Evolutionary conservation across 352 stramenopile genomes (phyloP).

Genomic region (Phytopythium cucurbitacearum): DNA sequence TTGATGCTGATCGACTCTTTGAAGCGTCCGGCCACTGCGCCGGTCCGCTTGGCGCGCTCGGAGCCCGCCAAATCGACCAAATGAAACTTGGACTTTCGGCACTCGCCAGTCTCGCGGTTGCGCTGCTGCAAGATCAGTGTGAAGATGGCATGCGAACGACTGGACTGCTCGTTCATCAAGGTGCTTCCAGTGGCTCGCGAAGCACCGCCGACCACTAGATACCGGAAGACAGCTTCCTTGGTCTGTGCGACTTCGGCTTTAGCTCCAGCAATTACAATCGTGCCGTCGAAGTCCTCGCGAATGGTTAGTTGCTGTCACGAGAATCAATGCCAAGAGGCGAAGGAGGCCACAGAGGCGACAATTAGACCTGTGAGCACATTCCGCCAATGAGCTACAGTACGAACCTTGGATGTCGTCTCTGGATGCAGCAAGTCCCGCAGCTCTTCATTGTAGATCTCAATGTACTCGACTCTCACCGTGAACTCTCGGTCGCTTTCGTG

Average conservation of each 20-base stretch:
- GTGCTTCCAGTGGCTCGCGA: conserved; percentile 84
- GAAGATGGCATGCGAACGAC: conserved; percentile 90
- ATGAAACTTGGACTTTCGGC: conserved; percentile 89
- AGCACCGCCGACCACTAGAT: conserved; percentile 74
- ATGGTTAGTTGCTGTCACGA: conserved; percentile 56
- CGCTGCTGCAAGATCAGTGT: conserved; percentile 81
- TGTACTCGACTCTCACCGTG: conserved; percentile 92
- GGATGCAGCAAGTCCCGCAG: conserved; percentile 92
- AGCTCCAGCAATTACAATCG: conserved; percentile 78
- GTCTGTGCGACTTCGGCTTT: conserved; percentile 75
- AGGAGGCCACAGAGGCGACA: too few species aligned
- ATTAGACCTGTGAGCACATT: not conserved
- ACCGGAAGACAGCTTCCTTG: conserved; percentile 75
- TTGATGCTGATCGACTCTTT: conserved; percentile 97
- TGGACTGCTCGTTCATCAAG: conserved; percentile 90
- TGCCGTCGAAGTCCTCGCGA: conserved; percentile 71
- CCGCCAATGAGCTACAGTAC: too few species aligned
- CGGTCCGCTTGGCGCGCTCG: conserved; percentile 92
- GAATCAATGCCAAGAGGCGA: not conserved
- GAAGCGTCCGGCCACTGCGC: conserved; percentile 81
- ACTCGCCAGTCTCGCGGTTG: conserved; percentile 30
- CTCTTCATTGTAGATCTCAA: conserved; percentile 99
- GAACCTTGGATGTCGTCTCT: conserved; percentile 63
- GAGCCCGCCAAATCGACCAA: conserved; percentile 95
- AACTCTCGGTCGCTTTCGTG: conserved; percentile 53